Percentiles rank a stretch among this genome's conserved stretches.
phyloP scores from a whole-genome alignment of 2,329 filamentous ascomycete genomes.

The Ophiocordyceps camponoti-saundersi region DNA sequence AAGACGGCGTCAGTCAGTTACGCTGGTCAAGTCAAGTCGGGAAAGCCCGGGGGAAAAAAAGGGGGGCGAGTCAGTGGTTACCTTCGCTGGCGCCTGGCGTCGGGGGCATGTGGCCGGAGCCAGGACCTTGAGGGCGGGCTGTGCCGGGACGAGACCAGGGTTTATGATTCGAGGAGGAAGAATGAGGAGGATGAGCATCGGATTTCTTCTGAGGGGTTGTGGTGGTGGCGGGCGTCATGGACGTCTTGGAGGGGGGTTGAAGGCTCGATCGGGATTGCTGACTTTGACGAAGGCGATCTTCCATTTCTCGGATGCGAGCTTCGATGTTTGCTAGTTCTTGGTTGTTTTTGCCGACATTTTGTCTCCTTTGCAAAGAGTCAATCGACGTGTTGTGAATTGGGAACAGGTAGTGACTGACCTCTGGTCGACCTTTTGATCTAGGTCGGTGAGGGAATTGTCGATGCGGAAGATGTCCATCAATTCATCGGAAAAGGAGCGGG shows the following conservation, averaged over 20 bases:
- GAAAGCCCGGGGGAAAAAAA: constrained; percentile 9
- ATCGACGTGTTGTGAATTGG: neutral
- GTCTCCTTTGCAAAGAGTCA: constrained; percentile 46
- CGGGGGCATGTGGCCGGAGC: constrained; percentile 39
- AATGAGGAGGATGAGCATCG: constrained; percentile 2
- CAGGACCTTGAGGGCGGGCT: constrained; percentile 31
- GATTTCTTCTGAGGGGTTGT: constrained; percentile 2
- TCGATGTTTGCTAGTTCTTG: constrained; percentile 78
- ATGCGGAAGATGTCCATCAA: constrained; percentile 82
- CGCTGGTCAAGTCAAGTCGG: constrained; percentile 10
- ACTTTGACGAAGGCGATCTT: constrained; percentile 47
- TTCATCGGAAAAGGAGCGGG: constrained; percentile 70
- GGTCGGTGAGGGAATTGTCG: constrained; percentile 56
- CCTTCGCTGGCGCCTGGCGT: constrained; percentile 46
- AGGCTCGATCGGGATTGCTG: constrained; percentile 6
- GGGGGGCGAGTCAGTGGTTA: constrained; percentile 15
- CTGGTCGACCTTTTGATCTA: constrained; percentile 60
- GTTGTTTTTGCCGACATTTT: constrained; percentile 55
- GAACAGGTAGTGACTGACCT: constrained; percentile 46
- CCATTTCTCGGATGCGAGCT: constrained; percentile 67
- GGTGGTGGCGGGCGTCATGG: constrained; percentile 3
- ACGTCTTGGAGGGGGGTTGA: constrained; percentile 2
- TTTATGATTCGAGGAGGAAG: constrained; percentile 16
- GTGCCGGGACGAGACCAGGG: constrained; percentile 36
- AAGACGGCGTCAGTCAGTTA: neutral